These are phyloP conservation scores for Mycena rosella DNA, from an alignment of 768 basidiomycete genomes.

Conservation along the genomic window DNA sequence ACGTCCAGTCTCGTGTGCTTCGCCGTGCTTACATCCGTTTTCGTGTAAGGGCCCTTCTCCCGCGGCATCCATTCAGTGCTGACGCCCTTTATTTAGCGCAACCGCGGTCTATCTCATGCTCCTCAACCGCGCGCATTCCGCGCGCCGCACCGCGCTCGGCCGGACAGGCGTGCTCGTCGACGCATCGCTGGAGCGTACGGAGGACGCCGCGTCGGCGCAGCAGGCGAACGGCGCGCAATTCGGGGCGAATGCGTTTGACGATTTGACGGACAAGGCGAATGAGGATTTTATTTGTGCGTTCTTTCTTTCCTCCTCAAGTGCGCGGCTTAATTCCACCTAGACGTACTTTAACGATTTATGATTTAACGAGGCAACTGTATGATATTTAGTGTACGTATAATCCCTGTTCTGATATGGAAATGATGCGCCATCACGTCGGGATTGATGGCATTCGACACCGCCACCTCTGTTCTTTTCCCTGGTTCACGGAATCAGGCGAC, in stretches of 20 bases:
- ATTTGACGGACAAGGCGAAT: slow-evolving; percentile 32
- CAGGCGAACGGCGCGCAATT: slow-evolving; percentile 30
- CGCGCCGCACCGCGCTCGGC: slow-evolving; percentile 23
- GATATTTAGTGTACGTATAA: too few relatives aligned
- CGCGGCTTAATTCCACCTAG: too few relatives aligned
- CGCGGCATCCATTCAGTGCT: background rate
- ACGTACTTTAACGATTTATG: too few relatives aligned
- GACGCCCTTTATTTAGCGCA: background rate
- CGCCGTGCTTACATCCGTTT: slow-evolving; percentile 17
- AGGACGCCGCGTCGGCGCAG: slow-evolving; percentile 33
- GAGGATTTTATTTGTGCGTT: slow-evolving; percentile 36
- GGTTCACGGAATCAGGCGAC: too few relatives aligned
- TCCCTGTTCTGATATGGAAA: too few relatives aligned
- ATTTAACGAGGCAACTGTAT: too few relatives aligned
- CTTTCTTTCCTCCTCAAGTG: too few relatives aligned
- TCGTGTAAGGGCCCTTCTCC: slow-evolving; percentile 19
- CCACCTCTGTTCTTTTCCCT: too few relatives aligned
- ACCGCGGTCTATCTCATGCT: slow-evolving; percentile 26
- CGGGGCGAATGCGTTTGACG: slow-evolving; percentile 34
- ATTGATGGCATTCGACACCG: too few relatives aligned
- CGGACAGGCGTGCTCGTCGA: slow-evolving; percentile 29
- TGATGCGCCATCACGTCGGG: too few relatives aligned
- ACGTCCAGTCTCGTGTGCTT: slow-evolving; percentile 33
- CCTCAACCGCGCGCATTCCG: slow-evolving; percentile 28
- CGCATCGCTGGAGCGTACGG: slow-evolving; percentile 32